Conservation (phyloP, 2,329 filamentous ascomycete genomes). For the Cylindrodendrum hubeiense region DNA sequence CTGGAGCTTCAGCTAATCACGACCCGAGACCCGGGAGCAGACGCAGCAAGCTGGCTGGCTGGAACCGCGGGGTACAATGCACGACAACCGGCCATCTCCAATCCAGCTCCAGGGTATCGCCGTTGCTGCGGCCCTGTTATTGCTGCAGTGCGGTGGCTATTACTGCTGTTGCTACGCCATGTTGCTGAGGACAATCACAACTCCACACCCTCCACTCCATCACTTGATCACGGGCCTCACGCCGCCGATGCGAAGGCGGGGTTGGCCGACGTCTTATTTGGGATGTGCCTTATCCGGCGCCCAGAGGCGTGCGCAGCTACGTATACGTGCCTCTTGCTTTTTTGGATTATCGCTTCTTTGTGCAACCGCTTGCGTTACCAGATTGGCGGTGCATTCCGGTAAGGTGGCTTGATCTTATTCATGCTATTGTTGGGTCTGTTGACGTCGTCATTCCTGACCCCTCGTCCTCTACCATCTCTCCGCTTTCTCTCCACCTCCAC, state of each 20-base stretch:
- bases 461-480: constrained; percentile 18
- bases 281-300: constrained; percentile 6
- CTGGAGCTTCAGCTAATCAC: constrained; percentile 14
- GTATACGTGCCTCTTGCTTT: constrained; percentile 10
- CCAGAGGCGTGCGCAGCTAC: constrained; percentile 6
- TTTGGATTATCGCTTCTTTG: constrained; percentile 1
- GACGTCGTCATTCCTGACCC: constrained; percentile 7
- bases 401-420: constrained; percentile 3
- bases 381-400: not conserved
- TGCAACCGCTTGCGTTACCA: constrained; percentile 1
- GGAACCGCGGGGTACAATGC: constrained; percentile 10
- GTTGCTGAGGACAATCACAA: not conserved
- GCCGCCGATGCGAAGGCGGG: not conserved
- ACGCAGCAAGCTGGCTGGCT: not conserved
- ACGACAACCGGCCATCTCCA: not conserved
- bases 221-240: constrained; percentile 13
- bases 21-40: not conserved
- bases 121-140: not conserved
- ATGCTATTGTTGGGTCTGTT: not conserved
- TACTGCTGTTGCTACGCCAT: not conserved
- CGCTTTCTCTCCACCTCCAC: constrained; percentile 14
- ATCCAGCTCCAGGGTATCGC: not conserved
- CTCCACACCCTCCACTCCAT: constrained; percentile 1
- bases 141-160: not conserved
- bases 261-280: constrained; percentile 1